A percentile compares a stretch with the other conserved stretches of the same genome.
phyloP scores from a whole-genome alignment of 768 basidiomycete species.

The Lanmaoa pseudosensibilis region DNA sequence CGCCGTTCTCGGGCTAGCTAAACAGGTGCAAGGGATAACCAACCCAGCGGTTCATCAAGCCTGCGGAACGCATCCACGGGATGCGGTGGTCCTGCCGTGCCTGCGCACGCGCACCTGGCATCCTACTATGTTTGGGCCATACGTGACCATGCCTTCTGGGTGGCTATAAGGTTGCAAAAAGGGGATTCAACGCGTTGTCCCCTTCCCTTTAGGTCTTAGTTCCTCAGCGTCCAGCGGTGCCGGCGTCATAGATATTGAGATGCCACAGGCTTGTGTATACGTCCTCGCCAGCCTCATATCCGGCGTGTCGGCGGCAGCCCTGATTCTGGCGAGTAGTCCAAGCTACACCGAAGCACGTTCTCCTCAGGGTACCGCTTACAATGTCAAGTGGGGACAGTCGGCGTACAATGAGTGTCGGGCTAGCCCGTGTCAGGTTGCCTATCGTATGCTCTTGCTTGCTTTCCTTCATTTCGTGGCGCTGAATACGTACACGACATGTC shows the following conservation, averaged over 20 bases:
- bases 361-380: slow-evolving; percentile 47
- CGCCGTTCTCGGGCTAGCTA: not conserved
- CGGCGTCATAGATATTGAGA: slow-evolving; percentile 18
- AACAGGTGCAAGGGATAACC: slow-evolving; percentile 3
- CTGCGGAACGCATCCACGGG: slow-evolving; percentile 4
- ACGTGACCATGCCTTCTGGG: slow-evolving; percentile 18
- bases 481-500: not conserved
- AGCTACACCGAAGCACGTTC: slow-evolving; percentile 48
- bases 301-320: slow-evolving; percentile 20
- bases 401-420: slow-evolving; percentile 69
- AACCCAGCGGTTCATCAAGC: not conserved
- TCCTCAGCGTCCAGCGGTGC: slow-evolving; percentile 9
- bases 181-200: slow-evolving; percentile 1
- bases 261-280: slow-evolving; percentile 18
- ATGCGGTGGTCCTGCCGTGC: slow-evolving; percentile 21
- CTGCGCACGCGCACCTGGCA: slow-evolving; percentile 19
- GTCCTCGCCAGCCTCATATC: slow-evolving; percentile 23
- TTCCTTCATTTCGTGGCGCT: not conserved
- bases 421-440: slow-evolving; percentile 63
- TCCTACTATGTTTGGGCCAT: slow-evolving; percentile 22
- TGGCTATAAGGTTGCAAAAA: slow-evolving; percentile 24
- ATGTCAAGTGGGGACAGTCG: slow-evolving; percentile 56
- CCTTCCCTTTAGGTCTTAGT: slow-evolving; percentile 7
- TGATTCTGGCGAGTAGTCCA: slow-evolving; percentile 15
- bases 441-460: slow-evolving; percentile 39